Conservation (phyloP, 140 eudicot species). For the Flaveria floridana region DNA sequence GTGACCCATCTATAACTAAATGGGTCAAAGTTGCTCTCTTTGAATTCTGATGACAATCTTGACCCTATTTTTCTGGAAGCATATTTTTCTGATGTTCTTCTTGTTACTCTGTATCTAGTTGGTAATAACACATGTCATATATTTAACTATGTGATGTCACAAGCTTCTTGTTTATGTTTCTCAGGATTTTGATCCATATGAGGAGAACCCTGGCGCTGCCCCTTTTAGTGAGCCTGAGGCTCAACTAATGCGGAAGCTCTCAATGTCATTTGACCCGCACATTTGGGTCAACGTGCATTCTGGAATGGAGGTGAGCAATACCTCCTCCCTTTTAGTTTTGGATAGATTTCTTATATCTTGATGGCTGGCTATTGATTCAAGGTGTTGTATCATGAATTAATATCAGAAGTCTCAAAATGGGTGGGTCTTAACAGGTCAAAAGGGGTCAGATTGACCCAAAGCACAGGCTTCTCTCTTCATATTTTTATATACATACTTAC, state of each 20-base stretch:
- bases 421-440: neutral
- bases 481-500: neutral
- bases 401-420: conserved; percentile 4
- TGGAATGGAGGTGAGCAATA: conserved; percentile 81
- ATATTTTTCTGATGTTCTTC: conserved; percentile 7
- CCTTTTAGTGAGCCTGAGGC: conserved; percentile 98
- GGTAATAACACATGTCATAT: neutral
- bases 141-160: conserved; percentile 5
- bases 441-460: neutral
- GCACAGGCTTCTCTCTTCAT: neutral
- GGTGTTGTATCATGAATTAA: neutral
- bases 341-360: neutral
- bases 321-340: neutral
- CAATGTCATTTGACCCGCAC: conserved; percentile 83
- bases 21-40: neutral
- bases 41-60: neutral
- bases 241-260: conserved; percentile 80
- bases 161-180: conserved; percentile 14
- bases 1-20: conserved; percentile 6
- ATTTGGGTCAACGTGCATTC: conserved; percentile 95
- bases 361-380: conserved; percentile 24
- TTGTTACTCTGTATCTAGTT: neutral
- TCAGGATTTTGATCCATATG: conserved; percentile 95
- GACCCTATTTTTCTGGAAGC: neutral
- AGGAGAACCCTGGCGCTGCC: conserved; percentile 85